These are phyloP conservation scores for Wickerhamiella australiensis DNA, from an alignment of 805 yeast genomes.

Conservation along the genomic window DNA sequence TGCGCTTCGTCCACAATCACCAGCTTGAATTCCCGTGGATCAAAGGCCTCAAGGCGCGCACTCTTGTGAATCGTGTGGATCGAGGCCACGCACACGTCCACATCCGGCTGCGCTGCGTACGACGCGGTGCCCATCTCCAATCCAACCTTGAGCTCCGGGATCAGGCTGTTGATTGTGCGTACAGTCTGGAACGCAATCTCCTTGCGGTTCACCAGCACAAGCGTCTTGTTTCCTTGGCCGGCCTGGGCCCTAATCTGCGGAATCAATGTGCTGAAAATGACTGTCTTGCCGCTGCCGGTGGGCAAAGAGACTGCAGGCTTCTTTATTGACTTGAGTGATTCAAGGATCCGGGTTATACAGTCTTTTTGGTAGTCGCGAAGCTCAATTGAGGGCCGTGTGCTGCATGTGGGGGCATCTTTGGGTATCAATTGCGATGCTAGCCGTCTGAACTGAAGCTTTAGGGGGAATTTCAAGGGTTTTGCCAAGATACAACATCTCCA, in stretches of 20 bases:
- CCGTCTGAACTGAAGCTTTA: too few species aligned
- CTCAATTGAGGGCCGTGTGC: not conserved
- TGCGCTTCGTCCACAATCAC: constrained; percentile 87
- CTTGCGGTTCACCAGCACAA: constrained; percentile 69
- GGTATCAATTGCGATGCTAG: too few species aligned
- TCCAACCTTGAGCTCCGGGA: constrained; percentile 44
- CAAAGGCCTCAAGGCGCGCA: constrained; percentile 39
- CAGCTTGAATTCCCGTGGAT: constrained; percentile 52
- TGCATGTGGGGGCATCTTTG: too few species aligned
- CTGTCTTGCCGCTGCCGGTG: constrained; percentile 93
- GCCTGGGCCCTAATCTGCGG: constrained; percentile 27
- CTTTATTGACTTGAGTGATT: constrained; percentile 37
- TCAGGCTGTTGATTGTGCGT: constrained; percentile 33
- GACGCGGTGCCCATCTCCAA: constrained; percentile 55
- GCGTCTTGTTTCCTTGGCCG: constrained; percentile 28
- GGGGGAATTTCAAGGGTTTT: too few species aligned
- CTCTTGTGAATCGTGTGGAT: constrained; percentile 50
- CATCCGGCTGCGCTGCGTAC: constrained; percentile 29
- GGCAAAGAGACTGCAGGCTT: constrained; percentile 77
- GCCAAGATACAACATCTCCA: too few species aligned
- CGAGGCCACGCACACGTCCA: constrained; percentile 66
- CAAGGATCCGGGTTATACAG: constrained; percentile 47
- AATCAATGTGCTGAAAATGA: constrained; percentile 39
- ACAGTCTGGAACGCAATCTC: constrained; percentile 69
- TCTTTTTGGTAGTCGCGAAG: constrained; percentile 47